Evolutionary conservation across 106 monocot genomes (phyloP).

Genomic region (Narthecium ossifragum): DNA sequence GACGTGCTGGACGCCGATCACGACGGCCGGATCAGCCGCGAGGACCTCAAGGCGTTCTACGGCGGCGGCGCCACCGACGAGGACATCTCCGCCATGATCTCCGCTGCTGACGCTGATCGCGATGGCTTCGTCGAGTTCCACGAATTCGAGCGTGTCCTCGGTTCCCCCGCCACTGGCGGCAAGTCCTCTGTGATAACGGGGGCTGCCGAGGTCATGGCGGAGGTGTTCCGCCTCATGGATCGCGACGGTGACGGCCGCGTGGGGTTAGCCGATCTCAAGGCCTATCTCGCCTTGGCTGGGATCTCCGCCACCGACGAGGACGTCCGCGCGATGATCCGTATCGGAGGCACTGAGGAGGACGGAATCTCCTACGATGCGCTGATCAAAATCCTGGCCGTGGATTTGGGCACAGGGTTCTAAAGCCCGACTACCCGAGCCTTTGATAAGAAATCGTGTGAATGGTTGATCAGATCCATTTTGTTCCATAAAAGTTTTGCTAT

Average conservation of each 20-base stretch:
- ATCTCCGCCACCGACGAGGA: constrained; percentile 52
- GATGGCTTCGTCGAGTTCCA: constrained; percentile 80
- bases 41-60: constrained; percentile 67
- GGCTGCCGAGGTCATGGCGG: constrained; percentile 25
- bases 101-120: constrained; percentile 58
- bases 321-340: constrained; percentile 53
- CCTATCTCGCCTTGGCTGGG: constrained; percentile 42
- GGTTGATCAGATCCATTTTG: no score
- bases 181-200: not conserved
- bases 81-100: constrained; percentile 68
- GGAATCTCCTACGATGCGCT: constrained; percentile 44
- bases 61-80: constrained; percentile 24
- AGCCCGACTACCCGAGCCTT: no score
- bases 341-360: constrained; percentile 31
- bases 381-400: constrained; percentile 47
- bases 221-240: constrained; percentile 79
- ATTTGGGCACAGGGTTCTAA: no score
- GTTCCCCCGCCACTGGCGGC: not conserved
- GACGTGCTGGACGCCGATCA: constrained; percentile 78
- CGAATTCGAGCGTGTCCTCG: constrained; percentile 74
- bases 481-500: no score
- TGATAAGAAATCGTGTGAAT: no score
- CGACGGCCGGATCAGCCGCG: constrained; percentile 78
- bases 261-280: constrained; percentile 74
- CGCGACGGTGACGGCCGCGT: constrained; percentile 83